Conservation (phyloP, 1,284 basidiomycete species). For the Apiotrichum porosum region DNA sequence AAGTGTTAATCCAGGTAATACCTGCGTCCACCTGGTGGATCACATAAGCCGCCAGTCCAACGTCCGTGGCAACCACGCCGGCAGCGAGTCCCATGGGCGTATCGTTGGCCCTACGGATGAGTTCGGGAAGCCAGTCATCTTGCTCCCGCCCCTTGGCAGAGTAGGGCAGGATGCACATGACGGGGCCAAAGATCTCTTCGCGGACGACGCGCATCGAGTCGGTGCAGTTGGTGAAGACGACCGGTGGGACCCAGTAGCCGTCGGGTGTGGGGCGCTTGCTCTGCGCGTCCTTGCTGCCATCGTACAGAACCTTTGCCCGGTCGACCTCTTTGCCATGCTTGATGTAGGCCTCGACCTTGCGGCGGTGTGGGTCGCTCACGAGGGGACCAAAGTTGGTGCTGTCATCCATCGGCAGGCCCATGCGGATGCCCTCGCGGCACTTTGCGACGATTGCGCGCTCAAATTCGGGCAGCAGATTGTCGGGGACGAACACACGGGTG, state of each 20-base stretch:
- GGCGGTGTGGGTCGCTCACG: slow-evolving; percentile 12
- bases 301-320: slow-evolving; percentile 17
- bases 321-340: slow-evolving; percentile 10
- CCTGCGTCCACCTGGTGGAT: slow-evolving; percentile 76
- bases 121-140: slow-evolving; percentile 27
- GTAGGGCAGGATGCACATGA: slow-evolving; percentile 49
- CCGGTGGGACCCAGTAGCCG: slow-evolving; percentile 36
- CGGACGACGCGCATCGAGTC: slow-evolving; percentile 37
- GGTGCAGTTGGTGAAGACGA: slow-evolving; percentile 43
- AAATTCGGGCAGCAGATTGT: slow-evolving; percentile 1
- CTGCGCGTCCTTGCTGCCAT: slow-evolving; percentile 6
- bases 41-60: slow-evolving; percentile 77
- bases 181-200: slow-evolving; percentile 52
- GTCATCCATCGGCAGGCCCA: slow-evolving; percentile 14
- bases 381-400: slow-evolving; percentile 15
- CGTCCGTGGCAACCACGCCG: slow-evolving; percentile 78
- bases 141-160: slow-evolving; percentile 23
- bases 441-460: slow-evolving; percentile 10
- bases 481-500: slow-evolving; percentile 18
- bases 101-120: slow-evolving; percentile 69
- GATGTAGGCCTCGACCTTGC: slow-evolving; percentile 15
- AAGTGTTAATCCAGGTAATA: slow-evolving; percentile 51
- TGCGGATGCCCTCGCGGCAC: slow-evolving; percentile 15
- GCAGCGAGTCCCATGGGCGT: slow-evolving; percentile 83
- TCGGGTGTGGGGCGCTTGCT: neutral